Conservation (phyloP, 2,329 filamentous ascomycete species). For the Colletotrichum destructivum region DNA sequence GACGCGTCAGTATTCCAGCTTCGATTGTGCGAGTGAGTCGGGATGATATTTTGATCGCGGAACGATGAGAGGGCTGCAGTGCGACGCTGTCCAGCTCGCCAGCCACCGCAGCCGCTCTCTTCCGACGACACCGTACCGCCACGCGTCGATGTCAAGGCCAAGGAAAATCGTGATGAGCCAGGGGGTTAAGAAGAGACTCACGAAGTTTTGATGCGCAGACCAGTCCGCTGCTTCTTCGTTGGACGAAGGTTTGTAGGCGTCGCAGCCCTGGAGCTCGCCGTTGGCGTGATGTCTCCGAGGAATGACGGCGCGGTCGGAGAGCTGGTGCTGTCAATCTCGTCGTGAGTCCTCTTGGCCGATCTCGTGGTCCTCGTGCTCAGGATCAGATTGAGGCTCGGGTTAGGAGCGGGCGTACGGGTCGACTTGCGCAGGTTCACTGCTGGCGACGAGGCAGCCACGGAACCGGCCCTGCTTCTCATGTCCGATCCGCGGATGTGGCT, state of each 20-base stretch:
- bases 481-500: constrained; percentile 55
- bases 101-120: constrained; percentile 10
- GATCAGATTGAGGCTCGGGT: constrained; percentile 21
- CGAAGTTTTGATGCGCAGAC: constrained; percentile 79
- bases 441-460: constrained; percentile 50
- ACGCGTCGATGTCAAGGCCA: not conserved
- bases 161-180: constrained; percentile 1
- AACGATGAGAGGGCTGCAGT: constrained; percentile 28
- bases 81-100: constrained; percentile 28
- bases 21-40: not conserved
- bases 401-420: constrained; percentile 32
- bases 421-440: constrained; percentile 39
- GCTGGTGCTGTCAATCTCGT: constrained; percentile 67
- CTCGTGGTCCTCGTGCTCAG: constrained; percentile 60
- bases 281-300: constrained; percentile 61
- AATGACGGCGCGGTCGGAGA: constrained; percentile 69
- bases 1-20: constrained; percentile 13
- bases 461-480: constrained; percentile 38
- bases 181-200: constrained; percentile 60
- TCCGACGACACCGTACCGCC: constrained; percentile 30
- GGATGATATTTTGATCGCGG: constrained; percentile 32
- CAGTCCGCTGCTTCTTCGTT: constrained; percentile 72
- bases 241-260: constrained; percentile 71
- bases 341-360: constrained; percentile 68
- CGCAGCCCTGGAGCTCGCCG: constrained; percentile 70